Evolutionary conservation across 495 filamentous ascomycete genomes (phyloP).

Genomic region (Hypoxylon fragiforme): DNA sequence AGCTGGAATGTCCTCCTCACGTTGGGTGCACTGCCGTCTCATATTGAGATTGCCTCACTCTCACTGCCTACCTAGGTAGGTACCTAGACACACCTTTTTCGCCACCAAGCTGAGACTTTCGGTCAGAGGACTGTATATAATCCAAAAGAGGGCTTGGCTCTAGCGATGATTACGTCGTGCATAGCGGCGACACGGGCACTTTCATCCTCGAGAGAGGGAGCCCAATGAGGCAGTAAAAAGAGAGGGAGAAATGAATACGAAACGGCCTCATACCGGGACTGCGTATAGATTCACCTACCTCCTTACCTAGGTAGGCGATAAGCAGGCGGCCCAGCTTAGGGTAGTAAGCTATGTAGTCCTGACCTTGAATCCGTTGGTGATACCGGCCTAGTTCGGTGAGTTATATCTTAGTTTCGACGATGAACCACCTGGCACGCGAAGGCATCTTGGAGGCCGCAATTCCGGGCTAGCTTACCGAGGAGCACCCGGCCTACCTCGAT

Average conservation of each 20-base stretch:
- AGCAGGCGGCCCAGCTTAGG: no score
- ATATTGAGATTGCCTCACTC: conserved; percentile 66
- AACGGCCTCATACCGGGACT: no score
- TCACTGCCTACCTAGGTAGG: conserved; percentile 64
- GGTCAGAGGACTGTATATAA: conserved; percentile 44
- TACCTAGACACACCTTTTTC: no score
- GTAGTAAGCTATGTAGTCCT: no score
- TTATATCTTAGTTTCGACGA: conserved; percentile 63
- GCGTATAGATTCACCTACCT: no score
- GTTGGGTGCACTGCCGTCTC: conserved; percentile 71
- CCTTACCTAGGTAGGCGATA: no score
- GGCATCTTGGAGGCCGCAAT: conserved; percentile 58
- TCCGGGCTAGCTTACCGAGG: conserved; percentile 64
- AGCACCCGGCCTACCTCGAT: conserved; percentile 56
- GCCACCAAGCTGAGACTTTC: conserved; percentile 54
- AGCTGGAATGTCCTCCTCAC: no score
- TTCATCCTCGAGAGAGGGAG: conserved; percentile 39
- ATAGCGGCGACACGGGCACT: conserved; percentile 68
- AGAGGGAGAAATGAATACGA: neutral
- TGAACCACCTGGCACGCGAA: conserved; percentile 49
- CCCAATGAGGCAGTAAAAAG: conserved; percentile 42
- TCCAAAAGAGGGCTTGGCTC: conserved; percentile 66
- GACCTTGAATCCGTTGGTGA: conserved; percentile 56
- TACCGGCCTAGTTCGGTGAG: conserved; percentile 66
- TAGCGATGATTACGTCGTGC: conserved; percentile 60